Percentiles rank a stretch among this genome's conserved stretches.
Evolutionary conservation across 805 yeast genomes (phyloP).

Genomic region (Saitoella complicata): DNA sequence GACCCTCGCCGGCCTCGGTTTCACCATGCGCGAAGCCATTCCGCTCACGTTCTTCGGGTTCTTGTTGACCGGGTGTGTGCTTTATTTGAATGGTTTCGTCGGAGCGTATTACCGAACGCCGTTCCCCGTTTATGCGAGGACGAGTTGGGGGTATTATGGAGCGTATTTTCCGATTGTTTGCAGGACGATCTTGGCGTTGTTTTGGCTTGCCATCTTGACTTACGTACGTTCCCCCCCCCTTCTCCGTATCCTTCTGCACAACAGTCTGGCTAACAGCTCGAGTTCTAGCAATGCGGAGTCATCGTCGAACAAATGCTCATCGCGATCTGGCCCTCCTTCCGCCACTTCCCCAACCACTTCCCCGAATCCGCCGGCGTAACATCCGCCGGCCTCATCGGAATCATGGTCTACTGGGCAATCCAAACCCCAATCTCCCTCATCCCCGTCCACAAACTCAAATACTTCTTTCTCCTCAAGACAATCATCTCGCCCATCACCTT

Average conservation of each 20-base stretch:
- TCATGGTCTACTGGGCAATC: constrained; percentile 10
- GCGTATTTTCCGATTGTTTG: background rate
- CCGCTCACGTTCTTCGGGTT: constrained; percentile 1
- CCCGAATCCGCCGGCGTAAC: constrained; percentile 13
- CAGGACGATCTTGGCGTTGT: constrained; percentile 5
- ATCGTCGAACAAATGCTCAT: background rate
- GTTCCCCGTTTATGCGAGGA: background rate
- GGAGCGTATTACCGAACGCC: background rate
- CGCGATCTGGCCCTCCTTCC: constrained; percentile 14
- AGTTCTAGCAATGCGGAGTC: background rate
- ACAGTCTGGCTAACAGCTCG: background rate
- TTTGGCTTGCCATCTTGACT: constrained; percentile 13
- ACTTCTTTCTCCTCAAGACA: constrained; percentile 11
- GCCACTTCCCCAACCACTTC: constrained; percentile 10
- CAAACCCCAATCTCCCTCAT: constrained; percentile 11
- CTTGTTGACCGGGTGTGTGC: background rate
- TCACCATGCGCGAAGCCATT: constrained; percentile 1
- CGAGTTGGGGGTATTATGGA: background rate
- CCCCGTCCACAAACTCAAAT: constrained; percentile 13
- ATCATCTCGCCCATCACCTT: constrained; percentile 8
- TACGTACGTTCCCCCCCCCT: constrained; percentile 5
- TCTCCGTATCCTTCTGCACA: constrained; percentile 10
- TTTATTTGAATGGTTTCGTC: background rate
- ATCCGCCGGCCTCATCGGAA: constrained; percentile 10
- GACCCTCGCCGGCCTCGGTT: background rate